Base-by-base conservation (phyloP, 2,329 filamentous ascomycete species). In the Phyllosticta citriasiana region DNA sequence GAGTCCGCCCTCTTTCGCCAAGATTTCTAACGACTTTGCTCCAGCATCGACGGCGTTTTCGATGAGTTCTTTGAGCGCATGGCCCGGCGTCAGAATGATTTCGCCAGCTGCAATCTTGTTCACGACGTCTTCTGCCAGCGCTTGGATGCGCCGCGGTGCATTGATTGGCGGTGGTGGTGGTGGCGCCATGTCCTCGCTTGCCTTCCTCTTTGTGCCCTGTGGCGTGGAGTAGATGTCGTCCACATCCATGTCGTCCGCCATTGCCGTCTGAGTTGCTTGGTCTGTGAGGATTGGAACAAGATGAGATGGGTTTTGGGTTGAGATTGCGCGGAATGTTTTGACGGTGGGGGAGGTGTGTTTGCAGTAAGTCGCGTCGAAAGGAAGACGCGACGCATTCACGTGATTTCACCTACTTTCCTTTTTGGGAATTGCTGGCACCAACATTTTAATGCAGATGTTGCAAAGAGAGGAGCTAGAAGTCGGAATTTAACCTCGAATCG, bases 91-190 rank as follows among this genome's bases (percentile, higher is more conserved):
- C 56, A 99, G 91, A 63, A 99, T 99, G 68, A 99, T 99, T 74
- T 99, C 94, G 22, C 94, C 94, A 0, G 94, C 94, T 0, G 94
- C 94, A 67, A 99, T 99, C 74, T 97, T 99, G 79, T 97, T 99
- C 66, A 99, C 89, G 24, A 99, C 94, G 77, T 94, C 88, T 65
- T 89, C 86, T 69, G 96, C 89, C 26, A 99, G 82, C 14, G 93
- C 88, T 86, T 96, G 75, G 67, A 83, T 83, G 30, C 79, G 70
- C 57, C 76, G 73, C 50, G 73, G 75, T 57, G 65, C 67, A 55
- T n/a, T 27, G 25, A 27, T 12, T 22, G 54, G 24, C 14, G n/a
- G 24, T 8, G 27, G 27, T 22, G 54, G 24, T 16, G n/a, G 24
- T 8, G 27, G 27, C 12, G 19, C 19, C 7, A 53, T 51, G 6